Percentiles rank a stretch among this genome's conserved stretches.
Conservation (phyloP, 495 filamentous ascomycete species). For the Halenospora varia region DNA sequence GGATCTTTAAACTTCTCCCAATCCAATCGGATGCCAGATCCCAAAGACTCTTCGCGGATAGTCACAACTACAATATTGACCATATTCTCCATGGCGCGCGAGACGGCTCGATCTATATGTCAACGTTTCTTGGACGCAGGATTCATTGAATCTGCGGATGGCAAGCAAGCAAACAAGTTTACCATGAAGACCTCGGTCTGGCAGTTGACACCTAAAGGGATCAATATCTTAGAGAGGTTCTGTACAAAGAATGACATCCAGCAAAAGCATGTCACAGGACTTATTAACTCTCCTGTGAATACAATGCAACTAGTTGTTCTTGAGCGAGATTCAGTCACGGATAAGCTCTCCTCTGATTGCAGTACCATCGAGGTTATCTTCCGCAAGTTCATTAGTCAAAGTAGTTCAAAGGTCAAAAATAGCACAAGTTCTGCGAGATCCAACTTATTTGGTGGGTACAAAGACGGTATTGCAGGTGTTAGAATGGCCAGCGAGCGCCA, state of each 20-base stretch:
- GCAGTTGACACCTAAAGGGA: conserved; percentile 95
- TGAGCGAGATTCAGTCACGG: conserved; percentile 80
- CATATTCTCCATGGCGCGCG: conserved; percentile 99
- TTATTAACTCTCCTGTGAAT: conserved; percentile 72
- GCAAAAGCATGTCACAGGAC: conserved; percentile 83
- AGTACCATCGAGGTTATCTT: conserved; percentile 95
- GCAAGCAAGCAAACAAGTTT: conserved; percentile 71
- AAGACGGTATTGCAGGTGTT: conserved; percentile 87
- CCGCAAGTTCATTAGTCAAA: conserved; percentile 81
- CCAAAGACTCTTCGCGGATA: conserved; percentile 91
- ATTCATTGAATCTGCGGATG: conserved; percentile 91
- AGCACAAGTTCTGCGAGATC: conserved; percentile 76
- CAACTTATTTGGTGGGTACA: conserved; percentile 90
- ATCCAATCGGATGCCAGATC: conserved; percentile 98
- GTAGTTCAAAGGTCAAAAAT: conserved; percentile 79
- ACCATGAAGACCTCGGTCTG: conserved; percentile 87
- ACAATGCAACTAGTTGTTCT: conserved; percentile 88
- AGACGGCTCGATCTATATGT: conserved; percentile 96
- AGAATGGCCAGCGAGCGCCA: conserved; percentile 88
- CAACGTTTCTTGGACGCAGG: conserved; percentile 93
- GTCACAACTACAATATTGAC: conserved; percentile 99
- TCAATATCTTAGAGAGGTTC: conserved; percentile 87
- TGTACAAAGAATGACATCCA: conserved; percentile 95
- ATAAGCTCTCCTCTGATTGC: conserved; percentile 86
- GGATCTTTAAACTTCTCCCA: conserved; percentile 98